These are phyloP conservation scores for Huntiella omanensis DNA, from an alignment of 2,329 filamentous ascomycete species.

Conservation along the genomic window DNA sequence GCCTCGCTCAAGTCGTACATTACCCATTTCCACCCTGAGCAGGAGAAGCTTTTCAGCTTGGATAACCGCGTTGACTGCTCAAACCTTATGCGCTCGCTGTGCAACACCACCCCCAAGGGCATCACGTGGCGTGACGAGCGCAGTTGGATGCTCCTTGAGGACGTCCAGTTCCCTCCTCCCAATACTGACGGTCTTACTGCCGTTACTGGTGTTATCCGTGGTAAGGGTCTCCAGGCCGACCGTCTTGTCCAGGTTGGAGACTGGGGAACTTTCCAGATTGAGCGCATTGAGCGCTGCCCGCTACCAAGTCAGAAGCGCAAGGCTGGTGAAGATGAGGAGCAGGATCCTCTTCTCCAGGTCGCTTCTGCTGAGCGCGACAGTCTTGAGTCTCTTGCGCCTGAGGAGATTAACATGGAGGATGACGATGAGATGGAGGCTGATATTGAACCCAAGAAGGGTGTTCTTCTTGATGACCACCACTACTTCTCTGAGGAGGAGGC, in stretches of 20 bases:
- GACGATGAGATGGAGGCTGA: slow-evolving; percentile 32
- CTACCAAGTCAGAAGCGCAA: slow-evolving; percentile 39
- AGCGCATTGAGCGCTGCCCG: slow-evolving; percentile 67
- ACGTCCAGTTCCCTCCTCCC: slow-evolving; percentile 51
- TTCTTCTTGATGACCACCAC: slow-evolving; percentile 88
- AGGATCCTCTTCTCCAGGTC: slow-evolving; percentile 42
- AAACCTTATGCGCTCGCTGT: slow-evolving; percentile 78
- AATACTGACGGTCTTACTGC: slow-evolving; percentile 44
- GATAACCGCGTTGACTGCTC: slow-evolving; percentile 80
- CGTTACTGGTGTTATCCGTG: slow-evolving; percentile 70
- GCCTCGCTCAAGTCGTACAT: slow-evolving; percentile 82
- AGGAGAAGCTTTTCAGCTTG: slow-evolving; percentile 78
- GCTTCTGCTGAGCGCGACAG: slow-evolving; percentile 71
- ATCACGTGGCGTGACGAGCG: slow-evolving; percentile 90
- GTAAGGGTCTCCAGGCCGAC: slow-evolving; percentile 74
- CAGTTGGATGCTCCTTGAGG: slow-evolving; percentile 86
- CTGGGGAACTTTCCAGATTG: slow-evolving; percentile 85
- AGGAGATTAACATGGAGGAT: slow-evolving; percentile 56
- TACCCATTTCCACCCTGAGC: slow-evolving; percentile 79
- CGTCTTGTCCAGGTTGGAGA: slow-evolving; percentile 79
- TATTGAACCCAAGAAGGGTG: slow-evolving; percentile 51
- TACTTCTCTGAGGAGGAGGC: slow-evolving; percentile 86
- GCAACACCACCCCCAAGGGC: slow-evolving; percentile 81
- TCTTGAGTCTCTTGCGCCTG: slow-evolving; percentile 65
- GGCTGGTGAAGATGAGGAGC: slow-evolving; percentile 44